Evolutionary conservation across 306 rosid genomes (phyloP).

Genomic region (Biancaea sappan): DNA sequence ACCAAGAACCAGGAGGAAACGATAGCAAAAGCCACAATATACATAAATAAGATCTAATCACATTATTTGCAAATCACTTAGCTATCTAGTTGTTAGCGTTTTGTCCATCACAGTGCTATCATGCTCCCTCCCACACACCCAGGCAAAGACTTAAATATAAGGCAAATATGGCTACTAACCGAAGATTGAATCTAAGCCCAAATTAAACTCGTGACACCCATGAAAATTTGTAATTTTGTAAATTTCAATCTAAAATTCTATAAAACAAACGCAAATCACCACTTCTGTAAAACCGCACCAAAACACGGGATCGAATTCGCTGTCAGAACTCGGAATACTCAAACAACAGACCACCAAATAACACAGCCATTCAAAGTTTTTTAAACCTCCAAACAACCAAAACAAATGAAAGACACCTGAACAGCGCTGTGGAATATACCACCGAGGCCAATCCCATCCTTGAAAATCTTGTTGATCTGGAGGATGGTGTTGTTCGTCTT

Average conservation of each 20-base stretch:
- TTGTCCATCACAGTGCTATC: neutral
- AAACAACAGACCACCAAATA: slow-evolving; percentile 26
- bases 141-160: neutral
- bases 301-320: slow-evolving; percentile 43
- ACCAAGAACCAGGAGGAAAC: neutral
- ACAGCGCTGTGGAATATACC: slow-evolving; percentile 99
- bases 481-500: slow-evolving; percentile 91
- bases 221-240: neutral
- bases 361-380: neutral
- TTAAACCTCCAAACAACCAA: neutral
- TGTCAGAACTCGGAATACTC: slow-evolving; percentile 20
- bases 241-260: neutral
- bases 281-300: neutral
- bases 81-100: neutral
- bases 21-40: neutral
- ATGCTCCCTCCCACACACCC: neutral
- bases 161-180: neutral
- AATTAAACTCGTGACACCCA: neutral
- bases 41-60: neutral
- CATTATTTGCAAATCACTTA: slow-evolving; percentile 11
- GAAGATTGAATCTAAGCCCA: neutral
- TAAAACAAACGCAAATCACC: neutral
- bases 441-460: slow-evolving; percentile 96
- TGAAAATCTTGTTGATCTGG: slow-evolving; percentile 97
- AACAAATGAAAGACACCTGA: slow-evolving; percentile 54